Conservation (phyloP, 73 alveolate genomes). For the Paramecium bursaria region DNA sequence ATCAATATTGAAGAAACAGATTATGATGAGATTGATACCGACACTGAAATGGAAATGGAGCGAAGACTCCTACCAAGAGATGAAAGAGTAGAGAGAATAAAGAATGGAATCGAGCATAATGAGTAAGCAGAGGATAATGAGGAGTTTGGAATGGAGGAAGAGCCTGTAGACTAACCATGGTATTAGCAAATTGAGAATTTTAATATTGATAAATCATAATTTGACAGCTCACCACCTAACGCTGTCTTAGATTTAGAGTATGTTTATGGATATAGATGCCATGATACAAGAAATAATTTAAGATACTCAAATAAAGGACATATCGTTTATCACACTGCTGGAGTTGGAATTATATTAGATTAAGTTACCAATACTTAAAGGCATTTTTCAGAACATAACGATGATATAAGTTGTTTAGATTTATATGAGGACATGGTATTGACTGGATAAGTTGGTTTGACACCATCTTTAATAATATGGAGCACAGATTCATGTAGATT, state of each 20-base stretch:
- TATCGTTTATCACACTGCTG: conserved; percentile 97
- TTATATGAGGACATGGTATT: conserved; percentile 88
- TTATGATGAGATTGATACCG: conserved; percentile 66
- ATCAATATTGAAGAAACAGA: conserved; percentile 61
- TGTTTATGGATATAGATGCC: conserved; percentile 99
- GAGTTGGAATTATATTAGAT: conserved; percentile 92
- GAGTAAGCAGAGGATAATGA: conserved; percentile 48
- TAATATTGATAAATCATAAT: neutral
- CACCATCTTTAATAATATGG: conserved; percentile 96
- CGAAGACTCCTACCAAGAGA: conserved; percentile 67
- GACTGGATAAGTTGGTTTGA: conserved; percentile 97
- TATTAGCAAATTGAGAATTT: conserved; percentile 43
- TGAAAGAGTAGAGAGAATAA: conserved; percentile 70
- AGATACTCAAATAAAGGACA: conserved; percentile 84
- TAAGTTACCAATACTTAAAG: conserved; percentile 80
- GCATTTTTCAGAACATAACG: conserved; percentile 91
- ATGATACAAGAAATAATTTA: conserved; percentile 97
- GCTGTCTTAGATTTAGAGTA: conserved; percentile 94
- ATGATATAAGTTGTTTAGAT: conserved; percentile 95
- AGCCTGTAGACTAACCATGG: conserved; percentile 1
- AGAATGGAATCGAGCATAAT: conserved; percentile 68
- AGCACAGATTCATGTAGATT: conserved; percentile 89
- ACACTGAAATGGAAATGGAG: conserved; percentile 67
- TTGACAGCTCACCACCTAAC: conserved; percentile 95
- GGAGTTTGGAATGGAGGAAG: conserved; percentile 55